Evolutionary conservation across 441 rosid genomes (phyloP).

Genomic region (Gossypium gossypioides): DNA sequence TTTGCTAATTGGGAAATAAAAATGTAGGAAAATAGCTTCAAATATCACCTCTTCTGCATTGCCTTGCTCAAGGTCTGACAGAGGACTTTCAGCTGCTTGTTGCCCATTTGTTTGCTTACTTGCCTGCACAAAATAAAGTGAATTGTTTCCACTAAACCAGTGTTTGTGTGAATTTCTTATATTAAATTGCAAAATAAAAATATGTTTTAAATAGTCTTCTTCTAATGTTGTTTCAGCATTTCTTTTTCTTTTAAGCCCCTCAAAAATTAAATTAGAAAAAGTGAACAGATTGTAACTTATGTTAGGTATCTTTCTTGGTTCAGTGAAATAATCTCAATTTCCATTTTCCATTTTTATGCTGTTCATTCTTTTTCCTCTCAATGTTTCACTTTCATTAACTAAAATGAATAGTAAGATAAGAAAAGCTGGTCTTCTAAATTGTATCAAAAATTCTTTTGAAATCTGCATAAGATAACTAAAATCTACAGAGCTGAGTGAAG

Average conservation of each 20-base stretch:
- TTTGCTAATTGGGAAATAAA: background rate
- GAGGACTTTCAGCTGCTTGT: slow-evolving; percentile 23
- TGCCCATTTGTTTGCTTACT: slow-evolving; percentile 30
- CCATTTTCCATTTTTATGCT: too few species aligned
- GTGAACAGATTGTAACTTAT: background rate
- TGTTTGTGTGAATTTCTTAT: background rate
- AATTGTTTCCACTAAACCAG: background rate
- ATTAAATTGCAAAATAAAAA: background rate
- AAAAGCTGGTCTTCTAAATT: background rate
- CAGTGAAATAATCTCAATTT: background rate
- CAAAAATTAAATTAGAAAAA: background rate
- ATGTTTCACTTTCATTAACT: background rate
- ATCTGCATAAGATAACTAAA: background rate
- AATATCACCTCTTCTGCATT: slow-evolving; percentile 53
- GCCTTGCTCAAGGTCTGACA: slow-evolving; percentile 50
- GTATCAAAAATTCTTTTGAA: background rate
- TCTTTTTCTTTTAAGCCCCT: background rate
- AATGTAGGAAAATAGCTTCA: slow-evolving; percentile 2
- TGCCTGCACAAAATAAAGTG: slow-evolving; percentile 19
- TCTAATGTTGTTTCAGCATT: background rate
- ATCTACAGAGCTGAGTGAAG: background rate
- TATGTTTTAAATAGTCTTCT: background rate
- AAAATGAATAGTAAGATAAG: background rate
- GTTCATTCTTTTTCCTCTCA: too few species aligned
- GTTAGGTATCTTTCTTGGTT: background rate